These are phyloP conservation scores for Trichopus zeylanicus DNA, from an alignment of 116 monocot species.

Conservation along the genomic window DNA sequence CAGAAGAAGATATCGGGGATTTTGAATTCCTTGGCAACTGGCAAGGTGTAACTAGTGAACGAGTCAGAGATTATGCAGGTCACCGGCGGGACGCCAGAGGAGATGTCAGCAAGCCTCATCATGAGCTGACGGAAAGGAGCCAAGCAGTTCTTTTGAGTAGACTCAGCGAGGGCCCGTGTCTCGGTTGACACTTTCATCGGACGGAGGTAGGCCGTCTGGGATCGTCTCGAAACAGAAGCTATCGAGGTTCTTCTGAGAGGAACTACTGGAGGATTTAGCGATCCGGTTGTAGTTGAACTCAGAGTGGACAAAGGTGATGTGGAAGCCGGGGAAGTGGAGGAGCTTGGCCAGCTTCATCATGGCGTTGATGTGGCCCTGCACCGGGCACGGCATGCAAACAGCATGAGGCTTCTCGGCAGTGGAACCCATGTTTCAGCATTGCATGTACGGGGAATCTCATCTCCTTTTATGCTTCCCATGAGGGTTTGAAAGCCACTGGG, in stretches of 20 bases:
- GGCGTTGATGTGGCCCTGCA: constrained; percentile 4
- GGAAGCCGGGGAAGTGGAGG: constrained; percentile 5
- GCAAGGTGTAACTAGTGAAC: not conserved
- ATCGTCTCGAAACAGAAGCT: constrained; percentile 3
- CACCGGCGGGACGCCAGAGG: not conserved
- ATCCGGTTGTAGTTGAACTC: constrained; percentile 1
- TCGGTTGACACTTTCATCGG: not conserved
- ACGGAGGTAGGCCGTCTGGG: not conserved
- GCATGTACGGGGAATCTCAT: too few species aligned
- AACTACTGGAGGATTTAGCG: not conserved
- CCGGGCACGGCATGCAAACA: constrained; percentile 2
- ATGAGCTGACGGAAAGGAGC: too few species aligned
- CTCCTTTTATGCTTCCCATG: too few species aligned
- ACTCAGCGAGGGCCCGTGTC: not conserved
- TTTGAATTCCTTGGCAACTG: not conserved
- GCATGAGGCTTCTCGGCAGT: not conserved
- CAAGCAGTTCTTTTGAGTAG: not conserved
- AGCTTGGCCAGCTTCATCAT: constrained; percentile 5
- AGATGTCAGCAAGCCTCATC: too few species aligned
- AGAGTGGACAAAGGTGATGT: constrained; percentile 2
- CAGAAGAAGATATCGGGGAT: not conserved
- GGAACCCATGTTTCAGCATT: not conserved
- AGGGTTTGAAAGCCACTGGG: too few species aligned
- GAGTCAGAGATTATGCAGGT: constrained; percentile 2
- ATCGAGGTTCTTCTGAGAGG: not conserved